Base-by-base conservation (phyloP, 495 filamentous ascomycete genomes). In the Penicillium subrubescens region DNA sequence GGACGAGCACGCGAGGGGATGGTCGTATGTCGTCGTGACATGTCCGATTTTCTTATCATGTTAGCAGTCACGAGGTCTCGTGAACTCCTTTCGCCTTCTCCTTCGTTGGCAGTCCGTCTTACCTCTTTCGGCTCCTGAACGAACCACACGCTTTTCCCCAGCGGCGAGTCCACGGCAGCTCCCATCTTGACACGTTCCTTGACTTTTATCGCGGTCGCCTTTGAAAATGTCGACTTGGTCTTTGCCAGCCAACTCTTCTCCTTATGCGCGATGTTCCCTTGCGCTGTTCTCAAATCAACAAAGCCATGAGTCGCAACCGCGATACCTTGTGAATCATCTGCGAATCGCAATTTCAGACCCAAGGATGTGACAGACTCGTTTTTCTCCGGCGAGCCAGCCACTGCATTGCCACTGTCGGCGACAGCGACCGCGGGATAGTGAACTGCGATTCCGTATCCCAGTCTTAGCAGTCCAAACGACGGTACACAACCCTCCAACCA, bases 401-500 rank as follows among this genome's bases (percentile, higher is more conserved):
- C 61, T 5, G 64, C 57, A 55, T 61, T 64, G 11, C 61, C 57
- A 44, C 67, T 61, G 2, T 60, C 52, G 0, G 53, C 19, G 25
- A 63, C 52, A 2, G 64, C 41, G 21, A 62, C 50, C 21, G 60
- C 52, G 6, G 67, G 60, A 54, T 64, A 63, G 57, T 64, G 64
- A 3, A 61, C 61, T 0, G 62, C 61, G 21, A 67, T 61, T 44
- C 65, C 68, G 39, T 68, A 67, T 17, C 65, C 65, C 41, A 71
- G 50, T 15, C 68, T 43, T 17, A 71, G 43, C 11, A 62, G 34
- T 5, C 68, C 68, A 60, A 71, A 71, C 1, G 61, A 58, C 7
- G 58, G 60, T 11, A 66, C 65, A 52, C 55, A 65, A 0, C 68
- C 68, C 23, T 70, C 68, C 21, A 62, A 35, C 68, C 62, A 71